A percentile compares a stretch with the other conserved stretches of the same genome.
phyloP scores from a whole-genome alignment of 768 basidiomycete species.

The Sporobolomyces phaffii region DNA sequence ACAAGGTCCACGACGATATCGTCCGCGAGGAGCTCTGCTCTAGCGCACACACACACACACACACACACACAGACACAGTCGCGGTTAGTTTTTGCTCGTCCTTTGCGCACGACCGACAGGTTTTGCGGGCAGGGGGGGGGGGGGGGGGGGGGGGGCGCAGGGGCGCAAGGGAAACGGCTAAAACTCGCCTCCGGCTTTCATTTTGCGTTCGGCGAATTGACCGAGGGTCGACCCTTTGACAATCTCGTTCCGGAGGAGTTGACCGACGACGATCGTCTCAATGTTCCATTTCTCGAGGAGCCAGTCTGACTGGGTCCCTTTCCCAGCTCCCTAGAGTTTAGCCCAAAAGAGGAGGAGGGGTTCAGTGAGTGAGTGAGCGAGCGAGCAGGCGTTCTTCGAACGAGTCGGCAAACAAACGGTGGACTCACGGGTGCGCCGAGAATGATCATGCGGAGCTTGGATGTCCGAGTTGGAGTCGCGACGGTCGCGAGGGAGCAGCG shows the following conservation, averaged over 20 bases:
- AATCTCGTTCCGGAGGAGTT: constrained; percentile 78
- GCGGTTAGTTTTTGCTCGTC: too few relatives aligned
- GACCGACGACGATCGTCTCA: constrained; percentile 70
- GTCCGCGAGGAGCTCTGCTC: constrained; percentile 58
- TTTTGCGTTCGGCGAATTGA: constrained; percentile 65
- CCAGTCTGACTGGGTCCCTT: constrained; percentile 72
- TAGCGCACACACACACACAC: too few relatives aligned
- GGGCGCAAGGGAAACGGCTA: neutral
- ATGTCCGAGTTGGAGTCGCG: neutral
- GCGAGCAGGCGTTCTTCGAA: too few relatives aligned
- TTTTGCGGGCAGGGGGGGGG: neutral
- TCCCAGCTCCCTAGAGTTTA: constrained; percentile 44
- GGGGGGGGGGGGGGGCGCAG: too few relatives aligned
- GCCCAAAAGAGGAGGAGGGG: neutral
- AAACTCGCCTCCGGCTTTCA: constrained; percentile 61
- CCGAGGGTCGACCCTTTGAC: constrained; percentile 69
- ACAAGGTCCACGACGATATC: constrained; percentile 73
- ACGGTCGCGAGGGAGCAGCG: neutral
- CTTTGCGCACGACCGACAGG: too few relatives aligned
- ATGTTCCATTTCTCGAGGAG: constrained; percentile 77
- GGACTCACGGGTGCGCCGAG: constrained; percentile 37
- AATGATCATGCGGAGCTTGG: constrained; percentile 36
- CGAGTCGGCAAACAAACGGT: neutral
- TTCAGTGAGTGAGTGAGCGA: too few relatives aligned
- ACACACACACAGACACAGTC: too few relatives aligned